Base-by-base conservation (phyloP, 2,329 filamentous ascomycete species). In the Fusarium armeniacum region DNA sequence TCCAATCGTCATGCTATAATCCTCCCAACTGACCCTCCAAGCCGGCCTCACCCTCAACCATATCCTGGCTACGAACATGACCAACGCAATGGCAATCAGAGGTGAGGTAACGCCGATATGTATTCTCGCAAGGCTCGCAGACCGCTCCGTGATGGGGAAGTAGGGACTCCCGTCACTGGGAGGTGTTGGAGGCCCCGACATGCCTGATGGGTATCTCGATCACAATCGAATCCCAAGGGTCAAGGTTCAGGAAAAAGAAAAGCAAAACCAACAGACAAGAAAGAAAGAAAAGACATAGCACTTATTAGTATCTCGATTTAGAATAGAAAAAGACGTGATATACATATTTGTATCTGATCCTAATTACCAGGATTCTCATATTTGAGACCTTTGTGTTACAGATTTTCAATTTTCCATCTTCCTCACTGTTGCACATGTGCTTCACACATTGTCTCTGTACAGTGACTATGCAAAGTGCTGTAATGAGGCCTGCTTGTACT, bases 321-420 rank as follows among this genome's bases (percentile, higher is more conserved):
- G n/a, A 45, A 45, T 7, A 16, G n/a, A 45, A 45, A 41, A 56
- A 46, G 15, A 7, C 5, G 9, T 26, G n/a, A 28, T 56, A 10
- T 57, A 63, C 43, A 64, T 63, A 64, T 63, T 62, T 64, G 43
- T 49, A 64, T 40, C 33, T 50, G 22, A 20, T 33, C 11, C 9
- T 18, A 22, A 15, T 12, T 40, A 45, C 58, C 32, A 18, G 44
- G 50, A 33, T 63, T 11, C 36, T 15, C 10, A 30, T 11, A 7
- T 12, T 16, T 57, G 50, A 64, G 58, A 57, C 58, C 9, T 6
- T 20, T 52, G 28, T 44, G 36, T 44, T 55, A 55, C 36, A 49
- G 32, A 20, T 22, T 53, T 18, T 15, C 3, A 24, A 3, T 55
- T 18, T 18, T 30, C 26, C 44, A 36, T 30, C 28, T 20, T 41